These are phyloP conservation scores for Actinidia arguta DNA, from an alignment of 179 eudicot genomes.

Conservation along the genomic window DNA sequence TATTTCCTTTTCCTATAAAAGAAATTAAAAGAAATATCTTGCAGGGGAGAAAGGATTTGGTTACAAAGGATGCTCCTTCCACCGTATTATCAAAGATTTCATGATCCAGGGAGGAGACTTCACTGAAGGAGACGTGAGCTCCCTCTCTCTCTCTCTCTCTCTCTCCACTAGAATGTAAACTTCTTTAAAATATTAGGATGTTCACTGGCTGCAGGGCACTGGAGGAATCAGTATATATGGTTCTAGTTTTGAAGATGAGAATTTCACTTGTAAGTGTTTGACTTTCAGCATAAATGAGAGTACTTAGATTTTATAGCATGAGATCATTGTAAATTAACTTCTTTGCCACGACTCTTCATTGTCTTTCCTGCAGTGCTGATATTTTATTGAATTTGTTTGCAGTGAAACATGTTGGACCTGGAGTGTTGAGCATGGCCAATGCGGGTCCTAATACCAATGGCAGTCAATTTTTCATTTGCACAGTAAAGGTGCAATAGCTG, in stretches of 20 bases:
- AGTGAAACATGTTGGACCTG: slow-evolving; percentile 61
- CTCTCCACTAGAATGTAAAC: slow-evolving; percentile 1
- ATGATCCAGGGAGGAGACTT: slow-evolving; percentile 68
- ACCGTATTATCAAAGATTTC: slow-evolving; percentile 57
- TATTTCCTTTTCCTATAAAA: no score
- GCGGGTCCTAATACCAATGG: slow-evolving; percentile 64
- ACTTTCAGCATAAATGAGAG: not conserved
- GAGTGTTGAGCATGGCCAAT: slow-evolving; percentile 66
- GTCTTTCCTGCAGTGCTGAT: slow-evolving; percentile 4
- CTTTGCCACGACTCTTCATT: not conserved
- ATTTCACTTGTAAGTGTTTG: slow-evolving; percentile 44
- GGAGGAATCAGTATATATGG: slow-evolving; percentile 65
- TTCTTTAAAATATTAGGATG: not conserved
- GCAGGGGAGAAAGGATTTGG: slow-evolving; percentile 64
- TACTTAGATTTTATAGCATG: not conserved
- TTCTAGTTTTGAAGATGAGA: slow-evolving; percentile 54
- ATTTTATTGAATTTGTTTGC: slow-evolving; percentile 19
- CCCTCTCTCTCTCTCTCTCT: slow-evolving; percentile 13
- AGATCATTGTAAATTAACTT: slow-evolving; percentile 1
- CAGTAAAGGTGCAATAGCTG: slow-evolving; percentile 40
- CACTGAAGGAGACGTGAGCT: slow-evolving; percentile 49
- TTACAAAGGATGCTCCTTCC: slow-evolving; percentile 56
- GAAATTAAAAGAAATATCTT: not conserved
- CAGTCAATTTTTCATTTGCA: slow-evolving; percentile 65
- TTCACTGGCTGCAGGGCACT: slow-evolving; percentile 45